phyloP scores from a whole-genome alignment of 1,139 yeast genomes.

The Wickerhamomyces sp. region DNA sequence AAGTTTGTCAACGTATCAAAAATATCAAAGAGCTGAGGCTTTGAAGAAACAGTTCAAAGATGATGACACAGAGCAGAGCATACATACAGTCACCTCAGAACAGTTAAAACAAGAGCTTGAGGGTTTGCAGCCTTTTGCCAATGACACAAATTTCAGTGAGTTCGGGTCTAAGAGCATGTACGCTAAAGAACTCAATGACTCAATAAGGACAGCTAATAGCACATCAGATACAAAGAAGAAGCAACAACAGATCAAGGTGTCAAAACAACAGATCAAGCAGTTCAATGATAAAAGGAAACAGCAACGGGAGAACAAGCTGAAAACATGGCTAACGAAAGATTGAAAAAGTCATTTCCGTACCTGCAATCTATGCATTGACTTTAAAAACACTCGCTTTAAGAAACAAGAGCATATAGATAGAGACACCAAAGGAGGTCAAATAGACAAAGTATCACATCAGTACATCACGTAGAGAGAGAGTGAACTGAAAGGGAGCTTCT shows the following conservation, averaged over 20 bases:
- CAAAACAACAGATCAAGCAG: constrained; percentile 4
- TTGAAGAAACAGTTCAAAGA: constrained; percentile 2
- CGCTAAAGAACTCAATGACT: constrained; percentile 3
- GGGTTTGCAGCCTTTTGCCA: constrained; percentile 2
- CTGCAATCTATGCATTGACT: too few species aligned
- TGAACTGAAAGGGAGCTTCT: too few species aligned
- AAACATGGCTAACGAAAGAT: constrained; percentile 1
- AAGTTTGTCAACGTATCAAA: constrained; percentile 6
- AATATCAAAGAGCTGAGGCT: constrained; percentile 6
- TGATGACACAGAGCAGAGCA: background rate
- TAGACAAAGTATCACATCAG: too few species aligned
- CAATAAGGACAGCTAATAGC: constrained; percentile 1
- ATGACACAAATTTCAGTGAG: constrained; percentile 5
- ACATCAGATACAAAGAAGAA: background rate
- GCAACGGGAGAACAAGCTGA: constrained; percentile 2
- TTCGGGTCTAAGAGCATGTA: constrained; percentile 2
- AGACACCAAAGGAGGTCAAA: too few species aligned
- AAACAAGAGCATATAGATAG: too few species aligned
- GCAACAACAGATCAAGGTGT: background rate
- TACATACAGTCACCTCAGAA: background rate
- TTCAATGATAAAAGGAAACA: constrained; percentile 2
- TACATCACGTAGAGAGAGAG: too few species aligned
- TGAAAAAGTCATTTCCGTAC: background rate
- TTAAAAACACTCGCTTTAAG: too few species aligned
- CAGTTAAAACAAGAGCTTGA: background rate